Conservation (phyloP, 371 early-diverging fungal species). For the Agmasoma carcini region DNA sequence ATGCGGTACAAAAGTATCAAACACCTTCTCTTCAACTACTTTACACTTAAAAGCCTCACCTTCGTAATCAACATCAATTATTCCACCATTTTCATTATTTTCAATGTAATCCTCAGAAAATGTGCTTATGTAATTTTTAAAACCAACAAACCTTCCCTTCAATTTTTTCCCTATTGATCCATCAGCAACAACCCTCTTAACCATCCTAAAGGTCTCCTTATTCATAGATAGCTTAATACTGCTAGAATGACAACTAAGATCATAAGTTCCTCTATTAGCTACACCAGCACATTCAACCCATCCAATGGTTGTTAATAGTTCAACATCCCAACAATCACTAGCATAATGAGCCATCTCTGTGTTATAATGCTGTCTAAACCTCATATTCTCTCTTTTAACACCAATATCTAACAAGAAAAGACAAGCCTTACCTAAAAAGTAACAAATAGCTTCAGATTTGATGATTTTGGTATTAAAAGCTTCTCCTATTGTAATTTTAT, state of each 20-base stretch:
- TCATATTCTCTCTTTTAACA: slow-evolving; percentile 66
- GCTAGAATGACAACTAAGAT: slow-evolving; percentile 75
- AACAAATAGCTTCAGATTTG: slow-evolving; percentile 89
- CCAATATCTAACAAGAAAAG: slow-evolving; percentile 80
- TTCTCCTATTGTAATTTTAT: slow-evolving; percentile 68
- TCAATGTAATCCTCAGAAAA: slow-evolving; percentile 32
- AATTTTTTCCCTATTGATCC: slow-evolving; percentile 58
- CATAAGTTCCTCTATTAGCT: slow-evolving; percentile 94
- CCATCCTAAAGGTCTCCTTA: slow-evolving; percentile 61
- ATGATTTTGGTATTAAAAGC: slow-evolving; percentile 72
- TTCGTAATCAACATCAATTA: slow-evolving; percentile 20
- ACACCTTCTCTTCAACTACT: slow-evolving; percentile 5
- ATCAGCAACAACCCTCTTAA: slow-evolving; percentile 51
- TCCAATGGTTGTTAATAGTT: slow-evolving; percentile 58
- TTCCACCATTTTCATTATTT: slow-evolving; percentile 13
- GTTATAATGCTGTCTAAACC: slow-evolving; percentile 94
- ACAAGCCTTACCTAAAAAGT: slow-evolving; percentile 86
- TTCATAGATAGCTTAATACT: slow-evolving; percentile 73
- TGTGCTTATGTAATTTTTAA: slow-evolving; percentile 25
- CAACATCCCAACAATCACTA: slow-evolving; percentile 66
- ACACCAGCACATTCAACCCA: slow-evolving; percentile 99
- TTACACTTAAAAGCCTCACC: slow-evolving; percentile 14
- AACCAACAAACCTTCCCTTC: slow-evolving; percentile 25
- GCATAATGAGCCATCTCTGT: slow-evolving; percentile 99
- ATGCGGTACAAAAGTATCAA: slow-evolving; percentile 80